Conservation (phyloP, 2,329 filamentous ascomycete species). For the Chalaropsis ovoidea region DNA sequence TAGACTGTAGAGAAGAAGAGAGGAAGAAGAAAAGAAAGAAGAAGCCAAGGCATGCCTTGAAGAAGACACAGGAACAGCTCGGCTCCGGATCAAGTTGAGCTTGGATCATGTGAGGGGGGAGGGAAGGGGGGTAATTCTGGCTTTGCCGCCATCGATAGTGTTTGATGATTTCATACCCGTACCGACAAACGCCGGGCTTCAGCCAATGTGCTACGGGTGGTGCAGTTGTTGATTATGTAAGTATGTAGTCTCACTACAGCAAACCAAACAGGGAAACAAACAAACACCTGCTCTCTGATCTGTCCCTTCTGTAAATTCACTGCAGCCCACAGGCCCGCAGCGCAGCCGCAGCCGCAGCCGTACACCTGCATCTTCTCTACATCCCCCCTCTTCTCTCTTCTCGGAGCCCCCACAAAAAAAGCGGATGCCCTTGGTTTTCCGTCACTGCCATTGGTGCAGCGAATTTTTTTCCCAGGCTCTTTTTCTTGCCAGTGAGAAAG, state of each 20-base stretch:
- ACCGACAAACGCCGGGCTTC: neutral
- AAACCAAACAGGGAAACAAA: no score
- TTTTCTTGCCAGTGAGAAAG: neutral
- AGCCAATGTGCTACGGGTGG: neutral
- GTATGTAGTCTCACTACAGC: no score
- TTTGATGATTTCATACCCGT: neutral
- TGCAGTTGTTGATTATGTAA: neutral
- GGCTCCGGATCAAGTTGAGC: neutral
- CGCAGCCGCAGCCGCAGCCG: neutral
- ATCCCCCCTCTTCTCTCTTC: neutral
- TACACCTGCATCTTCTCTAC: neutral
- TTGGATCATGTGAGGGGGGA: neutral
- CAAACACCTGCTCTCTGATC: no score
- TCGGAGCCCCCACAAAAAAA: neutral
- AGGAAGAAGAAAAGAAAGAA: conserved; percentile 6
- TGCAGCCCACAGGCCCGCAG: no score
- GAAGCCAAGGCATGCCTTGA: neutral
- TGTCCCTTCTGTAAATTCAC: no score
- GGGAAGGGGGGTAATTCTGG: neutral
- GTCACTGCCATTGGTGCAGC: neutral
- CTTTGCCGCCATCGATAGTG: neutral
- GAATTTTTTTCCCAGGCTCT: neutral
- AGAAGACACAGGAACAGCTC: neutral
- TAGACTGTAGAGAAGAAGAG: neutral
- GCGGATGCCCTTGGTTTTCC: neutral